Base-by-base conservation (phyloP, 2,329 filamentous ascomycete species). In the Metarhizium album region DNA sequence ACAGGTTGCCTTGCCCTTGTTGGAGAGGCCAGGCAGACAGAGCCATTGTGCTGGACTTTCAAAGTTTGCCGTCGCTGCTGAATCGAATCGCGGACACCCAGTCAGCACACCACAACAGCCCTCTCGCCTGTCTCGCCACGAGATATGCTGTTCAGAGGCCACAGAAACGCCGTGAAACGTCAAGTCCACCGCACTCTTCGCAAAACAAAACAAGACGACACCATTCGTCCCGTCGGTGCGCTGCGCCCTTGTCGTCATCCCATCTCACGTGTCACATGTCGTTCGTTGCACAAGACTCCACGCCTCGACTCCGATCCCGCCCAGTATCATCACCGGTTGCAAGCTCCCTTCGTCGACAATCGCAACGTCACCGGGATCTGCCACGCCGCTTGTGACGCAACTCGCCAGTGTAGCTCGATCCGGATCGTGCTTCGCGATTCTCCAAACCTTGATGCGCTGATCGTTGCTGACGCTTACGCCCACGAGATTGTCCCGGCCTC, bases 401-500 rank as follows among this genome's bases (percentile, higher is more conserved):
- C 70, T 71, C n/a, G 75, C 53, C 48, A 79, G 58, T 45, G 67
- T 61, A 3, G 78, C 57, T 22, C 47, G 57, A 46, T 42, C 56
- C 45, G 49, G 54, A 11, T 51, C 57, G 47, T 22, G 51, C 47
- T 49, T 54, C 57, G 38, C 55, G n/a, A 75, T 58, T 43, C 62
- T 60, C 80, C 80, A 83, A 4, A 70, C 58, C 67, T 78, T 81
- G 46, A 83, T 64, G 16, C 77, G 68, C 65, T 84, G 81, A 62
- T 84, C 81, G 54, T 82, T 84, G 60, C 80, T 78, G 31, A 72
- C 68, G 8, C 69, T 78, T 27, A 74, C 67, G 16, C 74, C 64
- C 14, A 58, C 43, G n/a, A 52, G 53, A 51, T 53, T 54, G 16
- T 23, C 18, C 11, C 33, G 14, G 7, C 46, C 46, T 22, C 46